These are phyloP conservation scores for Wickerhamomyces silvicola DNA, from an alignment of 805 yeast genomes.

Conservation along the genomic window DNA sequence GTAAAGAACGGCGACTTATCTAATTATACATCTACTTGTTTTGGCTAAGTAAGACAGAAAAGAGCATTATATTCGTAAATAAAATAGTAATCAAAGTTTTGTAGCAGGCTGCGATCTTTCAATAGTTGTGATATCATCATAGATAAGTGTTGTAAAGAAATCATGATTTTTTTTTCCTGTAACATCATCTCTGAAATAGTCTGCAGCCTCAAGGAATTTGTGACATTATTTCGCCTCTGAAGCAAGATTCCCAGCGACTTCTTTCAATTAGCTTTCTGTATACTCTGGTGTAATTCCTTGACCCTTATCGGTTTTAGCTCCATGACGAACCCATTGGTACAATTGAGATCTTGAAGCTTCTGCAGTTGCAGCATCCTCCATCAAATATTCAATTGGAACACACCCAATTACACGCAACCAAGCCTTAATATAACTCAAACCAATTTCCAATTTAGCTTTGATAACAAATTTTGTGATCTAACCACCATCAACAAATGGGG, in stretches of 20 bases:
- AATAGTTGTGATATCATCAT: slow-evolving; percentile 60
- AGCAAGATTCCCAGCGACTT: slow-evolving; percentile 51
- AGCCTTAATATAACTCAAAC: slow-evolving; percentile 76
- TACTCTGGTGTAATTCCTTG: slow-evolving; percentile 56
- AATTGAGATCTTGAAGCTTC: slow-evolving; percentile 80
- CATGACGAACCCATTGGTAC: slow-evolving; percentile 79
- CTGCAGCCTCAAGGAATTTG: slow-evolving; percentile 64
- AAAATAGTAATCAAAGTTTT: slow-evolving; percentile 16
- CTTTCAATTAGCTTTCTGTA: slow-evolving; percentile 49
- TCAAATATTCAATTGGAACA: slow-evolving; percentile 76
- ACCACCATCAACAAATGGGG: slow-evolving; percentile 57
- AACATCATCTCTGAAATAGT: slow-evolving; percentile 66
- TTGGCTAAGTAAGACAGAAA: too few relatives aligned
- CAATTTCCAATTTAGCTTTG: slow-evolving; percentile 65
- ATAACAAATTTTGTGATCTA: slow-evolving; percentile 67
- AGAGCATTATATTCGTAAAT: too few relatives aligned
- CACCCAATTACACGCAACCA: slow-evolving; percentile 83
- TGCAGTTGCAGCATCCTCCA: slow-evolving; percentile 91
- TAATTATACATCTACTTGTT: too few relatives aligned
- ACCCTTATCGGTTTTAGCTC: slow-evolving; percentile 50
- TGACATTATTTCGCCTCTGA: slow-evolving; percentile 48
- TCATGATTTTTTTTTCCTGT: slow-evolving; percentile 68
- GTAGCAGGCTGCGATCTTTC: slow-evolving; percentile 19
- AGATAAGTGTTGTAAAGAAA: slow-evolving; percentile 69
- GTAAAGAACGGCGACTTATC: too few relatives aligned